These are phyloP conservation scores for Macaranga tanarius DNA, from an alignment of 441 rosid genomes.

Conservation along the genomic window DNA sequence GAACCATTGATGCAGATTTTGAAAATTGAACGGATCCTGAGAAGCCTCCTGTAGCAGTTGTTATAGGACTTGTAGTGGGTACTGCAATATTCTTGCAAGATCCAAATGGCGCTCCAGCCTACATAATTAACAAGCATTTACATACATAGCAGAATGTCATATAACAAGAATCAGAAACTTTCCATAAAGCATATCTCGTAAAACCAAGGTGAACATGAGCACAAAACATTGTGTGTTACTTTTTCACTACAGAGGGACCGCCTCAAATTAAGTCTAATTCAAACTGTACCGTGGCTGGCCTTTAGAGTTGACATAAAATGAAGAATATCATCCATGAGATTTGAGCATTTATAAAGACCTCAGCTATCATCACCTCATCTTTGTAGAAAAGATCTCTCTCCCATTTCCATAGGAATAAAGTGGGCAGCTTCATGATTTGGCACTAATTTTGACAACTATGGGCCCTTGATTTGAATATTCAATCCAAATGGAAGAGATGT, in stretches of 20 bases:
- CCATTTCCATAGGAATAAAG: too few species aligned
- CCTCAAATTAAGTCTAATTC: not conserved
- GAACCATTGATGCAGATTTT: conserved; percentile 47
- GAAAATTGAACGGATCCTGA: conserved; percentile 87
- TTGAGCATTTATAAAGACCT: conserved; percentile 4
- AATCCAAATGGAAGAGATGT: not conserved
- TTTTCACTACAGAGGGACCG: not conserved
- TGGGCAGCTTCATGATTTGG: not conserved
- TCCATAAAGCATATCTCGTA: not conserved
- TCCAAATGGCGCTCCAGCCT: conserved; percentile 84
- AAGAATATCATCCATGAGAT: not conserved
- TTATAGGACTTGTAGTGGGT: conserved; percentile 51
- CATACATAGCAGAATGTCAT: not conserved
- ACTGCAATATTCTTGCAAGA: conserved; percentile 66
- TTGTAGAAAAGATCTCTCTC: not conserved
- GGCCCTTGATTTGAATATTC: not conserved
- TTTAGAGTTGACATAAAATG: not conserved
- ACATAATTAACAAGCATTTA: conserved; percentile 27
- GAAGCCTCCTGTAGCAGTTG: conserved; percentile 58
- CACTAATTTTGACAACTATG: not conserved
- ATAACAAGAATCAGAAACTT: not conserved
- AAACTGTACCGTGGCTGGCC: not conserved
- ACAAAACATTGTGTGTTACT: not conserved
- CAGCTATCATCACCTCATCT: not conserved
- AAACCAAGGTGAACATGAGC: not conserved